Evolutionary conservation across 805 yeast genomes (phyloP), one percentile per base, ranked within the genome.

Genomic region (Wickerhamomyces rabaulensis): DNA sequence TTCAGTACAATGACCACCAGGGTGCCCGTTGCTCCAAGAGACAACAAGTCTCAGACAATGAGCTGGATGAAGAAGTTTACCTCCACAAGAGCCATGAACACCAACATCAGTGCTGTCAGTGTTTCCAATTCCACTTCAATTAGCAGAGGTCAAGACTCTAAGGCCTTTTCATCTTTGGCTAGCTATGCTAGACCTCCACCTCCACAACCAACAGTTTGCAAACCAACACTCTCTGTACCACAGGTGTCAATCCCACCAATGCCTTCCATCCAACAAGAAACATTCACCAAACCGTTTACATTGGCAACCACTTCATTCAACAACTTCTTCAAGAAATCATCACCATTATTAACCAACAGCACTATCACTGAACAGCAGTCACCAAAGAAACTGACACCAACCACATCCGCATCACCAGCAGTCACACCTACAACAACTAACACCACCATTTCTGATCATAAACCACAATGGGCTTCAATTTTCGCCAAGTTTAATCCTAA

Each of bases 1-100:
- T 60, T 60, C 44, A 56, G 62, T 9, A 49, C 50, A 4, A 52
- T 56, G 49, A 53, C 53, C 2, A 40, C 58, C 1, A 55, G 58
- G 44, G 49, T 53, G 3, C 61, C 60, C 9, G 36, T 47, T 12
- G 42, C 45, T 6, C 61, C 60, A 27, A 46, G 44, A 39, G 56
- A 57, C 33, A 50, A 54, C n/a, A 53, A 49, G 35, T 29, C 55
- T 9, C 61, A 57, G 35, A 58, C 62, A 2, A 48, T 58, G 43
- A 45, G 25, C 19, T 60, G 64, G 64, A 57, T 60, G 58, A 55
- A 46, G 21, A 48, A 51, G 45, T 54, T 59, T 43, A 39, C 58
- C 23, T 42, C 44, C 12, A 45, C 39, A 20, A 39, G 43, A 17
- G 20, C 42, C 9, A 44, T 41, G 9, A 42, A 43, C 12, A 43